Evolutionary conservation across 2,329 filamentous ascomycete genomes (phyloP).

Genomic region (Alternaria atra): DNA sequence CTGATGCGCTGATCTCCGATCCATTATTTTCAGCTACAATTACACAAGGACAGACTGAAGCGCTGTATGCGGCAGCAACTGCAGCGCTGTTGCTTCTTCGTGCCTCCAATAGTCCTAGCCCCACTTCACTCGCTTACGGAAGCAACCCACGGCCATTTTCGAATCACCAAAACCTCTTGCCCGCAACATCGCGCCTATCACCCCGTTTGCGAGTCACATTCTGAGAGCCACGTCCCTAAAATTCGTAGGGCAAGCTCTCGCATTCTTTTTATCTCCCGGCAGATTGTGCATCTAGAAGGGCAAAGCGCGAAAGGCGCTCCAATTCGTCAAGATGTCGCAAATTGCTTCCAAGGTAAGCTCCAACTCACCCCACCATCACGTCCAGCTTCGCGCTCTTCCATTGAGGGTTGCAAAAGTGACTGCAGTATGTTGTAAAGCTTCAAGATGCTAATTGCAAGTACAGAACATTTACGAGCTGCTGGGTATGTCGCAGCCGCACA

Average conservation of each 20-base stretch:
- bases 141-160: constrained; percentile 23
- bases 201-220: constrained; percentile 38
- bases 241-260: constrained; percentile 52
- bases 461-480: constrained; percentile 99
- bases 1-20: neutral
- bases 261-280: constrained; percentile 38
- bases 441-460: constrained; percentile 49
- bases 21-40: neutral
- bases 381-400: constrained; percentile 19
- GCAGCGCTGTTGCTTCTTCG: constrained; percentile 26
- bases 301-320: constrained; percentile 57
- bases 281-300: constrained; percentile 55
- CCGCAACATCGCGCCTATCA: constrained; percentile 43
- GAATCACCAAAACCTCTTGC: constrained; percentile 35
- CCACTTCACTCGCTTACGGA: constrained; percentile 22
- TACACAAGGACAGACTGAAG: constrained; percentile 13
- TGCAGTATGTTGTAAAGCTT: constrained; percentile 2
- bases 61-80: constrained; percentile 12
- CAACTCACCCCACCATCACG: constrained; percentile 19
- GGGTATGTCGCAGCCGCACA: constrained; percentile 68
- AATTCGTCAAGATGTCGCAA: constrained; percentile 52
- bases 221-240: constrained; percentile 52
- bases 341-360: constrained; percentile 56
- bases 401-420: constrained; percentile 11
- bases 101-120: constrained; percentile 20